A percentile compares a stretch with the other conserved stretches of the same genome.
Conservation (phyloP, 2,329 filamentous ascomycete species). For the Tolypocladium nubicola region DNA sequence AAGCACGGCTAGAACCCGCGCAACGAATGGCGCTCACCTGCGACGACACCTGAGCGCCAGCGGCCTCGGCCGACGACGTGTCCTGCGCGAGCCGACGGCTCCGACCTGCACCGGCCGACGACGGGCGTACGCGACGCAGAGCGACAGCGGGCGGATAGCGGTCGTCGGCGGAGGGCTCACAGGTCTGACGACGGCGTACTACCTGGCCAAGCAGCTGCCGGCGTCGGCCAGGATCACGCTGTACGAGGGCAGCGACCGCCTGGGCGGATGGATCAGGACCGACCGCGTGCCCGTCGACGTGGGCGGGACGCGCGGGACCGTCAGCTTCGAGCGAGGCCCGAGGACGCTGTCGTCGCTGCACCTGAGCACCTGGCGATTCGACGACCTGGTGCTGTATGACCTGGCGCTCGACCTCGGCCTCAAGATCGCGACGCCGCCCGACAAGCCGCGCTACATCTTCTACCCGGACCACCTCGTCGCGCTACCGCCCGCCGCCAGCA, state of each 20-base stretch:
- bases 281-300: slow-evolving; percentile 45
- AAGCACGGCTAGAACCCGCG: not conserved
- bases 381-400: slow-evolving; percentile 57
- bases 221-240: slow-evolving; percentile 59
- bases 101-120: not conserved
- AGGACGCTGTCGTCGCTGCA: slow-evolving; percentile 56
- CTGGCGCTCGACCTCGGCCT: slow-evolving; percentile 35
- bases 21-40: not conserved
- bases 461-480: slow-evolving; percentile 62
- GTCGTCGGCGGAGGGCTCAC: slow-evolving; percentile 77
- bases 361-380: slow-evolving; percentile 30
- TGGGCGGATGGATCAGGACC: slow-evolving; percentile 81
- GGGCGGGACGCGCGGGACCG: slow-evolving; percentile 40
- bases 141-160: slow-evolving; percentile 38
- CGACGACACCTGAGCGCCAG: slow-evolving; percentile 4
- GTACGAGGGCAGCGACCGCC: slow-evolving; percentile 58
- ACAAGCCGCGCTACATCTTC: slow-evolving; percentile 61
- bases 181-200: slow-evolving; percentile 69
- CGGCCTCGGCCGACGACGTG: not conserved
- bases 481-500: slow-evolving; percentile 17
- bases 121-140: slow-evolving; percentile 8
- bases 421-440: slow-evolving; percentile 38
- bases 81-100: not conserved
- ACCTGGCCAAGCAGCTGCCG: slow-evolving; percentile 58
- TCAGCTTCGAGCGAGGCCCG: slow-evolving; percentile 78